phyloP scores from a whole-genome alignment of 192 early-diverging fungal genomes.

The Backusella psychrophila region DNA sequence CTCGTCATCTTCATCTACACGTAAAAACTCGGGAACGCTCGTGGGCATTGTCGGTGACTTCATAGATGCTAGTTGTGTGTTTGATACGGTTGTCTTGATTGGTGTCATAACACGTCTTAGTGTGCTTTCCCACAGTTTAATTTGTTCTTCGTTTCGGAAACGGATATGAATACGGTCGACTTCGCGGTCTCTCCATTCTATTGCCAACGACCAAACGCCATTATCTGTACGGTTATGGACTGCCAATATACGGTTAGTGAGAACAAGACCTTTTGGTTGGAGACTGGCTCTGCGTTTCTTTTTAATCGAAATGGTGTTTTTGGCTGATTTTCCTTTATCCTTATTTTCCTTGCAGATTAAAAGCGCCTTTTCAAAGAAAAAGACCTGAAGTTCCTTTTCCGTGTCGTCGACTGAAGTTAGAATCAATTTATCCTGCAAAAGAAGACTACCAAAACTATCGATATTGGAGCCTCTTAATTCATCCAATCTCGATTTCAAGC shows the following conservation, averaged over 20 bases:
- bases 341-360: conserved; percentile 89
- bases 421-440: conserved; percentile 84
- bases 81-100: conserved; percentile 33
- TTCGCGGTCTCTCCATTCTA: conserved; percentile 85
- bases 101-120: conserved; percentile 57
- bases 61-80: conserved; percentile 35
- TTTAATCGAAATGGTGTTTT: conserved; percentile 45
- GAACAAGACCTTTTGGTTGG: conserved; percentile 87
- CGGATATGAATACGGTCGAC: conserved; percentile 87
- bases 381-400: conserved; percentile 83
- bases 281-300: conserved; percentile 63
- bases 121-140: conserved; percentile 81
- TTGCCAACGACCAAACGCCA: conserved; percentile 53
- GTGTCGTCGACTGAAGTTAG: conserved; percentile 71
- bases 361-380: conserved; percentile 90
- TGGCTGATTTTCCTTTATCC: conserved; percentile 25
- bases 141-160: conserved; percentile 89
- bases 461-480: conserved; percentile 89
- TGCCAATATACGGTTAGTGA: conserved; percentile 71
- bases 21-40: conserved; percentile 9
- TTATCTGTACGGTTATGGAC: conserved; percentile 14
- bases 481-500: conserved; percentile 80
- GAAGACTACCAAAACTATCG: conserved; percentile 76
- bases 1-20: conserved; percentile 30
- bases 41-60: conserved; percentile 25